Evolutionary conservation across 805 yeast species (phyloP), one percentile per base, ranked within the genome.

Genomic region (Schwanniomyces vanrijiae): DNA sequence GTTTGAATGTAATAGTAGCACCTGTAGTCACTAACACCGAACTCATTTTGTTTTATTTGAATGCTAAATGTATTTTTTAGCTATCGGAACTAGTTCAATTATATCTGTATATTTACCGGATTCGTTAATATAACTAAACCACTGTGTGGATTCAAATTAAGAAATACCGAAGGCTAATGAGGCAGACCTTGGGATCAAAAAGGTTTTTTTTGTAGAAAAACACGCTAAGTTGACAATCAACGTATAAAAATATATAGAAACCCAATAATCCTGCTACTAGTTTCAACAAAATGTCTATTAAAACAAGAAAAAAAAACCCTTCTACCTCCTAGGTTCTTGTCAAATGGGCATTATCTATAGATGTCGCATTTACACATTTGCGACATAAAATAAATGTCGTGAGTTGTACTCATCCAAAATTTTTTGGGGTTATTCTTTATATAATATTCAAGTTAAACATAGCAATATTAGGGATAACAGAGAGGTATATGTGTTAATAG

Each of bases 1-100:
- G 67, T 9, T 76, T 73, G 60, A 92, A 92, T 0, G 96, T 86
- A 18, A 87, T 91, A 0, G 97, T 91, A 2, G 97, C 97, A 0
- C 98, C 98, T 3, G 95, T 86, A 0, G 95, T 85, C 4, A 91
- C 84, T 28, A 91, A 68, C 20, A 38, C 8, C 10, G 41, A 13
- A 70, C 29, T 9, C 43, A 21, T 21, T 13, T 13, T 37, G 6
- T 9, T 37, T 5, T 37, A n/a, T 9, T 37, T 5, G 10, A 3
- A 18, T 4, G 35, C 4, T 28, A 13, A 28, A 31, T 31, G 16
- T 6, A 16, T 3, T 20, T 16, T 14, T 3, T 7, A 4, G 10
- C 5, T 10, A 6, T 16, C 35, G 20, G 35, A 31, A 16, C 7
- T 9, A 14, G 19, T 16, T 3, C 13, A 28, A 28, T 28, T 8